Conservation (phyloP, 176 grass and related monocot species). For the Secale cereale region DNA sequence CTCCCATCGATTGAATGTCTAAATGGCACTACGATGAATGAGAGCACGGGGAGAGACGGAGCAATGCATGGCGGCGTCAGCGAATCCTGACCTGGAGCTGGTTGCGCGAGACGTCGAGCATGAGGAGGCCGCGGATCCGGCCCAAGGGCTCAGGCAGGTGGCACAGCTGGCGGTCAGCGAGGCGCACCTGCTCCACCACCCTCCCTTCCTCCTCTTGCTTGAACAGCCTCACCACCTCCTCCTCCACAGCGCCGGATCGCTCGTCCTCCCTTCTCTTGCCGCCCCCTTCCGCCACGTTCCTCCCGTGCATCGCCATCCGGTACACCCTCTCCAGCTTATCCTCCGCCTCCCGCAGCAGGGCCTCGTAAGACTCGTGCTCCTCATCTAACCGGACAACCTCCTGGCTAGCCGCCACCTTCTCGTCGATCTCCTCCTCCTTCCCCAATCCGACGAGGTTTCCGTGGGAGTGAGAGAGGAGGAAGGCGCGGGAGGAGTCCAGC, state of each 20-base stretch:
- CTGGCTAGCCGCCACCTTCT: conserved; percentile 32
- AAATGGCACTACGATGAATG: background rate
- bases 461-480: background rate
- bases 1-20: background rate
- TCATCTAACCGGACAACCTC: conserved; percentile 69
- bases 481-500: conserved; percentile 52
- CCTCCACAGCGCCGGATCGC: conserved; percentile 31
- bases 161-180: conserved; percentile 46
- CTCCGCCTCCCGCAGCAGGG: conserved; percentile 61
- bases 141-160: conserved; percentile 54
- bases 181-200: conserved; percentile 37
- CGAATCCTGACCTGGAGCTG: conserved; percentile 62
- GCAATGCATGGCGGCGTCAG: background rate
- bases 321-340: conserved; percentile 65
- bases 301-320: conserved; percentile 40
- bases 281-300: conserved; percentile 4
- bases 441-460: background rate
- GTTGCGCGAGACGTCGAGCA: conserved; percentile 70
- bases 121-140: conserved; percentile 53
- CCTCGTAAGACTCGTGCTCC: conserved; percentile 71
- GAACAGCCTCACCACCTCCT: conserved; percentile 74
- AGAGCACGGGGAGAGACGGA: background rate
- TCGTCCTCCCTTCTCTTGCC: background rate
- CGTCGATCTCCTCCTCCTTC: conserved; percentile 12
- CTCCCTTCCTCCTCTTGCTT: conserved; percentile 42